Evolutionary conservation across 2,329 filamentous ascomycete genomes (phyloP).

Genomic region (Zalaria obscura): DNA sequence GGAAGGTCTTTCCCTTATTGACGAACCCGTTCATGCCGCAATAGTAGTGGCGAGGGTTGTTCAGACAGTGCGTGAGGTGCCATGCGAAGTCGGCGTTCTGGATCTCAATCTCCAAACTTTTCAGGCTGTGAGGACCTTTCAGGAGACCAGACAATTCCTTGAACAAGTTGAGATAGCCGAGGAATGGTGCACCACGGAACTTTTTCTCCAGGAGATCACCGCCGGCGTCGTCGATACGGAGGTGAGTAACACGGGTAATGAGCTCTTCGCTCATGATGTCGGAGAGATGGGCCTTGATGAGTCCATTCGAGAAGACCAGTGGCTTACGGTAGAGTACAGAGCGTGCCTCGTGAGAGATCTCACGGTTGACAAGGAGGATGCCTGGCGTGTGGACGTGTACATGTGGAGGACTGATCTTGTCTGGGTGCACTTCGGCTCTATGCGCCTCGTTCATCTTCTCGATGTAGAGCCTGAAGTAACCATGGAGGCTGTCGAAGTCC

Average conservation of each 20-base stretch:
- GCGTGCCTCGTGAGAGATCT: slow-evolving; percentile 17
- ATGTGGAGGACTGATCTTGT: slow-evolving; percentile 9
- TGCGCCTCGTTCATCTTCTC: slow-evolving; percentile 6
- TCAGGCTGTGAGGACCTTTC: slow-evolving; percentile 11
- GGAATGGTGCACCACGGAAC: slow-evolving; percentile 9
- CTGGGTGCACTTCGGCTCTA: slow-evolving; percentile 5
- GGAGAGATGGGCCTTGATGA: slow-evolving; percentile 5
- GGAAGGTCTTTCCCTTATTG: slow-evolving; percentile 4
- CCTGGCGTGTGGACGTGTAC: neutral
- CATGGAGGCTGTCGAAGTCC: slow-evolving; percentile 4
- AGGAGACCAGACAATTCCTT: slow-evolving; percentile 10
- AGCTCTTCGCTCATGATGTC: slow-evolving; percentile 9
- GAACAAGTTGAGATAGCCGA: slow-evolving; percentile 14
- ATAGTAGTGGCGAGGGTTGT: neutral
- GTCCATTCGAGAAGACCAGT: slow-evolving; percentile 14
- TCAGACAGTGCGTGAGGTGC: slow-evolving; percentile 12
- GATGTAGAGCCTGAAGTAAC: slow-evolving; percentile 10
- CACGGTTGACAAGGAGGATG: slow-evolving; percentile 18
- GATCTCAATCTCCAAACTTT: slow-evolving; percentile 12
- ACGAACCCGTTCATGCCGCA: slow-evolving; percentile 14
- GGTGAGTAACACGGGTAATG: slow-evolving; percentile 8
- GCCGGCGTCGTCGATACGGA: neutral
- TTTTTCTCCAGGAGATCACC: slow-evolving; percentile 4
- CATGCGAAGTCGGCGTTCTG: slow-evolving; percentile 6
- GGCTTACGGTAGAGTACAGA: slow-evolving; percentile 11